phyloP scores from a whole-genome alignment of 495 filamentous ascomycete genomes.

The Polyplosphaeria fusca region DNA sequence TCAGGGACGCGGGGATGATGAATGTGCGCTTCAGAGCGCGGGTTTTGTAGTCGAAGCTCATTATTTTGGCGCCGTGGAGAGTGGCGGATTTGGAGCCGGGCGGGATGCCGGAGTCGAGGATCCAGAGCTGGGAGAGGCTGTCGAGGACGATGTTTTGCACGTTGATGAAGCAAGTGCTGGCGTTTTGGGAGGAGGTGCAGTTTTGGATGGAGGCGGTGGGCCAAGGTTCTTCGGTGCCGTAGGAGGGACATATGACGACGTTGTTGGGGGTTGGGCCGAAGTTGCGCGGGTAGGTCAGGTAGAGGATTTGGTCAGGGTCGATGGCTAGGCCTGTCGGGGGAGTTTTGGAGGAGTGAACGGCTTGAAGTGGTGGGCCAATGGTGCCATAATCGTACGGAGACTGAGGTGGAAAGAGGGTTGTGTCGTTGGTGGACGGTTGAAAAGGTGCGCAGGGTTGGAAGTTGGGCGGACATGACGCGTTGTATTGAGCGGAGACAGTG shows the following conservation, averaged over 20 bases:
- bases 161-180: conserved; percentile 37
- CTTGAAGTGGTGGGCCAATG: conserved; percentile 35
- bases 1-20: conserved; percentile 19
- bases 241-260: conserved; percentile 29
- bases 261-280: conserved; percentile 32
- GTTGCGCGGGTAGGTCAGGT: conserved; percentile 37
- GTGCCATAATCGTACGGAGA: conserved; percentile 10
- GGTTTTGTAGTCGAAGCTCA: conserved; percentile 33
- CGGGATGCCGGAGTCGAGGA: conserved; percentile 35
- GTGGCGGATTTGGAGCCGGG: conserved; percentile 13
- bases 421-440: not conserved
- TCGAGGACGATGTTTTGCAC: conserved; percentile 38
- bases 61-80: conserved; percentile 33
- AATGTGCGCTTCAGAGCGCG: conserved; percentile 30
- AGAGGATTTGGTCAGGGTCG: conserved; percentile 28
- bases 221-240: conserved; percentile 32
- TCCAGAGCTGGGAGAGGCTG: conserved; percentile 30
- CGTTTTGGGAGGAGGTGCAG: conserved; percentile 34
- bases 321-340: conserved; percentile 36
- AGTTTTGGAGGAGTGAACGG: conserved; percentile 30
- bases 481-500: not conserved
- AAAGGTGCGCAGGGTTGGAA: conserved; percentile 2
- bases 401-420: not conserved
- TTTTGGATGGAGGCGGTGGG: conserved; percentile 37
- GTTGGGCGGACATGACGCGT: conserved; percentile 4